Evolutionary conservation across 768 basidiomycete species (phyloP).

Genomic region (Naganishia onofrii): DNA sequence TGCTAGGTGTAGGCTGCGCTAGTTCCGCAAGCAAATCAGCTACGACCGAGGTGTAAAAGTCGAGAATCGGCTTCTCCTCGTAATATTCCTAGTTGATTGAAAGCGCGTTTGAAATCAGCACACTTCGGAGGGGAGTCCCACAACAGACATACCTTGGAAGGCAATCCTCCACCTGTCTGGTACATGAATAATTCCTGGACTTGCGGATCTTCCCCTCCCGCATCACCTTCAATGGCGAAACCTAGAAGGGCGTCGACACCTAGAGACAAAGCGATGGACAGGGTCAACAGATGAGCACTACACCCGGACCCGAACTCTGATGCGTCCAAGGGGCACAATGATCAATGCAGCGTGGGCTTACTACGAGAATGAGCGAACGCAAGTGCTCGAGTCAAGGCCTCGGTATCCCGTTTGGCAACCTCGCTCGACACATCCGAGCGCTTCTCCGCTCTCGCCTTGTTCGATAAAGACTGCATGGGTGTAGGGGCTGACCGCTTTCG

Average conservation of each 20-base stretch:
- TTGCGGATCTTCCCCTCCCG: slow-evolving; percentile 74
- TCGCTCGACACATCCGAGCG: background rate
- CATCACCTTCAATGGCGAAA: slow-evolving; percentile 85
- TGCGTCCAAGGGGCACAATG: too few species aligned
- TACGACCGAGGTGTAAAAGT: slow-evolving; percentile 68
- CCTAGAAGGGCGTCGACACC: slow-evolving; percentile 74
- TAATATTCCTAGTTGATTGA: slow-evolving; percentile 71
- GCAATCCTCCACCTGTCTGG: slow-evolving; percentile 76
- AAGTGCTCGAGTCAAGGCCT: slow-evolving; percentile 73
- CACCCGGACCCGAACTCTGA: too few species aligned
- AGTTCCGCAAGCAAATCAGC: slow-evolving; percentile 66
- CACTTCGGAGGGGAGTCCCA: background rate
- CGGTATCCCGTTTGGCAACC: slow-evolving; percentile 24
- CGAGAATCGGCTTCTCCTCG: slow-evolving; percentile 67
- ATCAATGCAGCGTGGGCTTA: too few species aligned
- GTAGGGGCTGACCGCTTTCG: background rate
- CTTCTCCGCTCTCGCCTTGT: background rate
- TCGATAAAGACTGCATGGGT: background rate
- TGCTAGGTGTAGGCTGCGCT: slow-evolving; percentile 50
- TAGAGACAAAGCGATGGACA: slow-evolving; percentile 45
- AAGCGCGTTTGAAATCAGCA: background rate
- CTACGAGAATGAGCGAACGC: slow-evolving; percentile 85
- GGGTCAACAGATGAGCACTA: slow-evolving; percentile 16
- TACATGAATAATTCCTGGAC: slow-evolving; percentile 80
- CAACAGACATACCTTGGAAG: slow-evolving; percentile 65